phyloP scores from a whole-genome alignment of 1,284 basidiomycete genomes.

The Baeospora myosura region DNA sequence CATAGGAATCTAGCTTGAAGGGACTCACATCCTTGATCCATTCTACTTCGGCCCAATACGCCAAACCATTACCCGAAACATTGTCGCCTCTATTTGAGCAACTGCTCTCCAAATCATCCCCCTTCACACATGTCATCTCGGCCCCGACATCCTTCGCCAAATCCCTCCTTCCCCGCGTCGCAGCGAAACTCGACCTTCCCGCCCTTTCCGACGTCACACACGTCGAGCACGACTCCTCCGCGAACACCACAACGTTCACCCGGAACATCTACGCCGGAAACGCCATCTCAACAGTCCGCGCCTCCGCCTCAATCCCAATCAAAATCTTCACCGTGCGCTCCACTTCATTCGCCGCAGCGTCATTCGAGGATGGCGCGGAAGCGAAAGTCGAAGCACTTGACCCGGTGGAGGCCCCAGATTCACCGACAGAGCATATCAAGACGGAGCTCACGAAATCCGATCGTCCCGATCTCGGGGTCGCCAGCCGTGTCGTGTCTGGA shows the following conservation, averaged over 20 bases:
- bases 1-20: constrained; percentile 33
- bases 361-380: constrained; percentile 39
- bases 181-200: constrained; percentile 80
- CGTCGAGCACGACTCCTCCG: constrained; percentile 67
- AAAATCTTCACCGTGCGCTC: constrained; percentile 95
- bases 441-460: constrained; percentile 88
- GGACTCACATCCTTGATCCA: constrained; percentile 44
- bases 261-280: constrained; percentile 98
- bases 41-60: constrained; percentile 45
- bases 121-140: constrained; percentile 84
- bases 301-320: constrained; percentile 63
- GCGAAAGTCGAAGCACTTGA: constrained; percentile 62
- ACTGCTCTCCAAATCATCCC: constrained; percentile 40
- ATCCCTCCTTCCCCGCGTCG: constrained; percentile 75
- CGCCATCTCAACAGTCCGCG: constrained; percentile 89
- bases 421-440: constrained; percentile 70
- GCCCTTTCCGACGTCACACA: constrained; percentile 88
- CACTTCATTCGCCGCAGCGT: constrained; percentile 85
- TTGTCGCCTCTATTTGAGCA: constrained; percentile 50
- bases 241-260: constrained; percentile 74
- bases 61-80: constrained; percentile 41
- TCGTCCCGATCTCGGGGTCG: constrained; percentile 87
- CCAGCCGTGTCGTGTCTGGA: constrained; percentile 87
- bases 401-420: constrained; percentile 56
- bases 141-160: constrained; percentile 57